phyloP scores from a whole-genome alignment of 2,329 filamentous ascomycete species.

The Tolypocladium sp. region DNA sequence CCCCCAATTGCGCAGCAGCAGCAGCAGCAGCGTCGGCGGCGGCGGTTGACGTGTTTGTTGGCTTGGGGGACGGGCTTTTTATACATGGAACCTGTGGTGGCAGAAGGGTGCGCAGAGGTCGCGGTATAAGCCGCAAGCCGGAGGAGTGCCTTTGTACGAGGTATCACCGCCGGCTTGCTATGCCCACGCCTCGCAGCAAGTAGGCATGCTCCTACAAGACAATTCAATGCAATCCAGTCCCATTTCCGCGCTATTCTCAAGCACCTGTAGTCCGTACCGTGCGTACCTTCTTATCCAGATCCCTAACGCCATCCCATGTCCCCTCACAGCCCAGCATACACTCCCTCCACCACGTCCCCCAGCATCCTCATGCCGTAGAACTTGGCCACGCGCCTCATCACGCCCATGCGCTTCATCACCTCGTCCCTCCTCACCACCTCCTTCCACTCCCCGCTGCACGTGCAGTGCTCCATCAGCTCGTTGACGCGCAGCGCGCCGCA shows the following conservation, averaged over 20 bases:
- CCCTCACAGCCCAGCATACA: slow-evolving; percentile 37
- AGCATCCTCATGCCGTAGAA: slow-evolving; percentile 81
- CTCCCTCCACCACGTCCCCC: slow-evolving; percentile 59
- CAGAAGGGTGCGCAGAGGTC: no score
- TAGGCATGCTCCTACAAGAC: no score
- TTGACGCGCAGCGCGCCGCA: slow-evolving; percentile 71
- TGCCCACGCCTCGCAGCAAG: neutral
- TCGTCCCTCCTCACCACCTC: slow-evolving; percentile 60
- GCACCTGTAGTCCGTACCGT: neutral
- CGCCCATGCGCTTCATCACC: slow-evolving; percentile 53
- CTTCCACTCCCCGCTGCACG: slow-evolving; percentile 80
- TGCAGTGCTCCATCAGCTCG: slow-evolving; percentile 95
- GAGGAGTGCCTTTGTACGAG: no score
- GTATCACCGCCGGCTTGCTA: neutral
- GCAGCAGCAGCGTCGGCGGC: neutral
- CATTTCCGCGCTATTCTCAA: neutral
- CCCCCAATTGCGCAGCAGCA: neutral
- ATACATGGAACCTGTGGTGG: no score
- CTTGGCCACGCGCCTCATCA: slow-evolving; percentile 65
- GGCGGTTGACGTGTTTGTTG: no score
- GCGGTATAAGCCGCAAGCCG: neutral
- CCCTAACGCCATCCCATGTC: neutral
- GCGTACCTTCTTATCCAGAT: neutral
- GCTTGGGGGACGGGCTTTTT: no score
- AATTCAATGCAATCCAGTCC: neutral